Base-by-base conservation (phyloP, 106 monocot genomes). In the Apostasia shenzhenica region DNA sequence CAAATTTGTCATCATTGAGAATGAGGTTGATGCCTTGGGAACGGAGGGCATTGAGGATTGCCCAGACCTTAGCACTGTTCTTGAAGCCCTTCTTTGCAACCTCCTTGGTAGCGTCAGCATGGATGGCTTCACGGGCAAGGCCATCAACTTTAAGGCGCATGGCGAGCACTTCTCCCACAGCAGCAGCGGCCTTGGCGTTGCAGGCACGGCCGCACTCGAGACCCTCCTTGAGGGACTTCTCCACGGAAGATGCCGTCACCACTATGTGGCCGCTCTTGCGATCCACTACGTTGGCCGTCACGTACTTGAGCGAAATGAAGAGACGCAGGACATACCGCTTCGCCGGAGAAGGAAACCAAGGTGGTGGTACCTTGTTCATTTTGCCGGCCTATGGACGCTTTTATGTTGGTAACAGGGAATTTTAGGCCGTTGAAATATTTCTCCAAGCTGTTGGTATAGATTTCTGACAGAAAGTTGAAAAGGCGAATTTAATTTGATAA, bases 271-370 rank as follows among this genome's bases (percentile, higher is more conserved):
- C 93, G 74, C 68, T 77, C 55, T 67, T 73, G 41, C 90, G 76
- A 70, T 99, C 99, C 6, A 93, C 82, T 1, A 99, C 90, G 71
- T 99, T 99, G 61, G 99, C 92, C 1, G 99, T 99, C 46, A 99
- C 76, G 76, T 81, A 84, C 78, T 99, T 99, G 83, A 93, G 90
- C 37, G 99, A 99, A 67, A 99, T 93, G 90, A 99, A 99, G 5
- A 99, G 73, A 1, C 99, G 83, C 67, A 99, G 80, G 12, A 93
- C 85, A 68, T 83, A 99, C 48, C 94, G 68, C 87, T 90, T 94
- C 14, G 73, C 41, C 55, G 65, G 65, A 4, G 65, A 44, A 37
- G 8, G 48, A 42, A 41, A 44, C 13, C 41, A 56, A 0, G 76
- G 63, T 8, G 76, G 46, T 46, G 81, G 66, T 6, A 77, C 46